Percentiles rank a stretch among this genome's conserved stretches.
These are phyloP conservation scores for Mycosphaerelloides madeirae DNA, from an alignment of 2,329 filamentous ascomycete genomes.

Conservation along the genomic window DNA sequence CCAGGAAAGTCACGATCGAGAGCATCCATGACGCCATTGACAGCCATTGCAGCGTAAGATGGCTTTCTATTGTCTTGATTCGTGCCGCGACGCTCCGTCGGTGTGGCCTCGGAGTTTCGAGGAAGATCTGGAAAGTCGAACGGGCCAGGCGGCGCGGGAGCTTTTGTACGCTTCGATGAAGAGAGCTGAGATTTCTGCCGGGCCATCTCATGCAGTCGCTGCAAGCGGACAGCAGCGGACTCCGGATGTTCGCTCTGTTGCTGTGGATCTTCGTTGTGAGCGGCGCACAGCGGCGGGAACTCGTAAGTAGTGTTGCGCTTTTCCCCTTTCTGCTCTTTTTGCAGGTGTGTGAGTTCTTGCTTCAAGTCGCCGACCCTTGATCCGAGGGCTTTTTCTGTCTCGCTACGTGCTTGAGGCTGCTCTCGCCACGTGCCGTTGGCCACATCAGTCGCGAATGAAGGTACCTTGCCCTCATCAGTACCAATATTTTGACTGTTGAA, in stretches of 20 bases:
- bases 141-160: constrained; percentile 7
- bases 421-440: constrained; percentile 2
- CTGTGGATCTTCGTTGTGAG: not conserved
- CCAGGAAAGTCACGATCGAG: not conserved
- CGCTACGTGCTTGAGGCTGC: constrained; percentile 3
- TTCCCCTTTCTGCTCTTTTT: not conserved
- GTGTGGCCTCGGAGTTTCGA: not conserved
- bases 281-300: not conserved
- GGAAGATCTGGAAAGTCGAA: constrained; percentile 20
- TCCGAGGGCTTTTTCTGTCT: constrained; percentile 2
- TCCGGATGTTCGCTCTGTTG: constrained; percentile 4
- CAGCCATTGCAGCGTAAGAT: constrained; percentile 20
- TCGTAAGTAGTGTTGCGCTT: constrained; percentile 1
- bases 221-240: constrained; percentile 16
- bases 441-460: constrained; percentile 3
- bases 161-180: not conserved
- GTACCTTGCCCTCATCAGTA: constrained; percentile 6
- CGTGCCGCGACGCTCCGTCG: not conserved
- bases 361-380: not conserved
- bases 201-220: constrained; percentile 4
- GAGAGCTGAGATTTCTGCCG: not conserved
- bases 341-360: not conserved
- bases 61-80: constrained; percentile 1
- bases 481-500: constrained; percentile 13
- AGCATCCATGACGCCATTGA: constrained; percentile 2